A percentile compares a stretch with the other conserved stretches of the same genome.
These are phyloP conservation scores for Poteriospumella lacustris DNA, from an alignment of 108 stramenopile genomes.

Conservation along the genomic window DNA sequence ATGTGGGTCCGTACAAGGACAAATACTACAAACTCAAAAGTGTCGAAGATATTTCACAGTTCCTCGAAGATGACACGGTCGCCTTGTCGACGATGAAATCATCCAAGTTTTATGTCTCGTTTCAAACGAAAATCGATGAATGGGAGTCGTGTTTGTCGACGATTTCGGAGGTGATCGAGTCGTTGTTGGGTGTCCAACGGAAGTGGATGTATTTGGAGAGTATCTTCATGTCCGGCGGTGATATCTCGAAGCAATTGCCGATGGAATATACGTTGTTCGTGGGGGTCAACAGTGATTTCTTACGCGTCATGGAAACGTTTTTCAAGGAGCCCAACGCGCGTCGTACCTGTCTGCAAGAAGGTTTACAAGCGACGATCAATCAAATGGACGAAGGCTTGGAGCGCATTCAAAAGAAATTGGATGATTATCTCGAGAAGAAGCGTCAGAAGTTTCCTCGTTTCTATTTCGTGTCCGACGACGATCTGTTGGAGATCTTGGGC, in stretches of 20 bases:
- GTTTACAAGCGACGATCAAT: background rate
- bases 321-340: conserved; percentile 50
- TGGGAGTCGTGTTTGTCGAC: conserved; percentile 51
- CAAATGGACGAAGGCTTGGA: conserved; percentile 54
- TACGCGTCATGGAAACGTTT: background rate
- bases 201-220: conserved; percentile 69
- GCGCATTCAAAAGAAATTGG: conserved; percentile 60
- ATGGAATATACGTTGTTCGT: conserved; percentile 52
- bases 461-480: conserved; percentile 67
- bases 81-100: conserved; percentile 60
- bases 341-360: conserved; percentile 42
- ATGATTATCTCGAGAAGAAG: conserved; percentile 62
- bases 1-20: conserved; percentile 59
- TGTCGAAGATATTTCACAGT: conserved; percentile 60
- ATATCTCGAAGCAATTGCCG: conserved; percentile 62
- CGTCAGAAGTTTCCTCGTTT: conserved; percentile 61
- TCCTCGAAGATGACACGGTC: conserved; percentile 60
- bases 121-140: conserved; percentile 48
- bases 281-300: conserved; percentile 50
- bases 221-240: conserved; percentile 62
- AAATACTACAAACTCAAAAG: conserved; percentile 56
- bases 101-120: conserved; percentile 61
- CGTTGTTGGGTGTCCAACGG: conserved; percentile 56
- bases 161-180: conserved; percentile 58
- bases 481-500: conserved; percentile 64